These are phyloP conservation scores for Thelonectria discophora DNA, from an alignment of 2,329 filamentous ascomycete species.

Conservation along the genomic window DNA sequence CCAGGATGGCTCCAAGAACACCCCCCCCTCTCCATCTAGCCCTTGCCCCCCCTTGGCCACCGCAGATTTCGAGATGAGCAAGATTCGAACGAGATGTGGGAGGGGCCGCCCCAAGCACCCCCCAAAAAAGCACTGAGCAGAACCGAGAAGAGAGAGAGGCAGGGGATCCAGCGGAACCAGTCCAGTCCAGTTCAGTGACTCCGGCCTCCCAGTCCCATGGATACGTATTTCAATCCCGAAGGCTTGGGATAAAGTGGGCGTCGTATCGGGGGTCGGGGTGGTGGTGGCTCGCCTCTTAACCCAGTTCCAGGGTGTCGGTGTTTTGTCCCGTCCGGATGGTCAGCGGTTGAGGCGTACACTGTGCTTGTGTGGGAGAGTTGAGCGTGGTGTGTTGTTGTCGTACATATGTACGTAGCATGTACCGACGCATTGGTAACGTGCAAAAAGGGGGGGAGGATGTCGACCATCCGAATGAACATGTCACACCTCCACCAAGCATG, in stretches of 20 bases:
- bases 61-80: too few relatives aligned
- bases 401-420: neutral
- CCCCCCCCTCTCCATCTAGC: too few relatives aligned
- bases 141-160: neutral
- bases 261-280: too few relatives aligned
- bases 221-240: conserved; percentile 39
- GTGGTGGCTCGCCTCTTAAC: conserved; percentile 25
- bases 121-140: neutral
- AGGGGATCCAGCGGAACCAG: conserved; percentile 19
- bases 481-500: neutral
- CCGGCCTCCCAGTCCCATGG: conserved; percentile 15
- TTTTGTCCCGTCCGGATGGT: neutral
- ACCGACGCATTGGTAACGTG: neutral
- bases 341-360: too few relatives aligned
- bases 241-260: conserved; percentile 41
- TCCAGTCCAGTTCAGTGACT: neutral
- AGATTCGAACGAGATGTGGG: neutral
- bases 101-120: neutral
- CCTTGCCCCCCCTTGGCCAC: too few relatives aligned
- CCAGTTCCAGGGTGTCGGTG: conserved; percentile 9
- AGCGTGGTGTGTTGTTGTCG: neutral
- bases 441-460: neutral
- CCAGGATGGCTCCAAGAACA: too few relatives aligned
- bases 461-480: neutral
- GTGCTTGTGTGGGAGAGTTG: too few relatives aligned